Conservation (phyloP, 108 stramenopile genomes). For the Skeletonema grethae region DNA sequence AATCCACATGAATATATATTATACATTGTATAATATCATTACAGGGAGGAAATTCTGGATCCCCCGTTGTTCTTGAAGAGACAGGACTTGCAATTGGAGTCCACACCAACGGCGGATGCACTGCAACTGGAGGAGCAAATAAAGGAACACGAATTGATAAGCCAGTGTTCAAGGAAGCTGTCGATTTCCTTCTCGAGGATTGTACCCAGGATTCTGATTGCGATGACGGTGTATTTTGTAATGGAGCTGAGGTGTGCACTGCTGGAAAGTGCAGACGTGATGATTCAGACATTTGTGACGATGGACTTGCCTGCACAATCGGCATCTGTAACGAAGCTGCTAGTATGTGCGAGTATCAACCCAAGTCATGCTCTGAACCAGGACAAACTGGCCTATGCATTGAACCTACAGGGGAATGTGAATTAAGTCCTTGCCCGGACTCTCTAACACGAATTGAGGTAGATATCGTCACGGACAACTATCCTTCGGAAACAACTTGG, state of each 20-base stretch:
- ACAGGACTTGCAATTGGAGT: constrained; percentile 5
- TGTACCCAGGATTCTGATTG: constrained; percentile 6
- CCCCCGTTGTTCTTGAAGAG: constrained; percentile 1
- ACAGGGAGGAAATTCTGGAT: constrained; percentile 14
- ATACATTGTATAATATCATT: too few species aligned
- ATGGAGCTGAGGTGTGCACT: background rate
- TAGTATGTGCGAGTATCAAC: too few species aligned
- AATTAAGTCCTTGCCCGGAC: too few species aligned
- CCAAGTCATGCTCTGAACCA: too few species aligned
- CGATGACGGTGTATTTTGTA: constrained; percentile 1
- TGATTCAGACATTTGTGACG: background rate
- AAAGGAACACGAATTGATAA: too few species aligned
- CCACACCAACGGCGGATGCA: constrained; percentile 9
- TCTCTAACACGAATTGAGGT: too few species aligned
- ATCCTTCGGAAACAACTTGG: too few species aligned
- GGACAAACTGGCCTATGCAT: too few species aligned
- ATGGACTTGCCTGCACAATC: background rate
- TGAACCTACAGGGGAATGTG: too few species aligned
- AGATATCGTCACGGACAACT: too few species aligned
- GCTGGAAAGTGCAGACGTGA: background rate
- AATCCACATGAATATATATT: too few species aligned
- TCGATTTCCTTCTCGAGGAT: background rate
- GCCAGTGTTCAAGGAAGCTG: background rate
- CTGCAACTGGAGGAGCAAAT: background rate
- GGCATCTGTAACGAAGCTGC: background rate